Base-by-base conservation (phyloP, 768 basidiomycete genomes). In the Cubamyces sp. region DNA sequence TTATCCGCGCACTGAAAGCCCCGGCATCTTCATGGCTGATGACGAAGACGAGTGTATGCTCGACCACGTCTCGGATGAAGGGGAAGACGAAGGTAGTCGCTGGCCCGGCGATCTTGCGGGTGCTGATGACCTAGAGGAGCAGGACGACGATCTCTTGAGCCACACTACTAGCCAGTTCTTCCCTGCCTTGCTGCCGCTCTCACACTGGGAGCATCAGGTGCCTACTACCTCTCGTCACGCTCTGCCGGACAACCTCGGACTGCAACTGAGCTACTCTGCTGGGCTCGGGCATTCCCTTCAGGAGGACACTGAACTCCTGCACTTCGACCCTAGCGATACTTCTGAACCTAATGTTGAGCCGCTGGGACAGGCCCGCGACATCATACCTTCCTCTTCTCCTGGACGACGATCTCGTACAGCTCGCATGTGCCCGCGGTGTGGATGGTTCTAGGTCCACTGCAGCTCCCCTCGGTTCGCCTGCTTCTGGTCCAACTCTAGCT, bases 371-470 rank as follows among this genome's bases (percentile, higher is more conserved):
- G 26, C 30, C 54, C 16, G 23, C 40, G 19, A 52, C 55, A 46
- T 56, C 42, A 49, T 34, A 48, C 37, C n/a, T 54, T 12, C 62
- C 55, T 16, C 9, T 63, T 53, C 43, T 39, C 40, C 5, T 57
- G 14, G 56, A 47, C 56, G 62, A 57, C 62, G 62, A 63, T 63
- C 61, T 23, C 34, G 37, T 18, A 15, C 49, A 63, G 53, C 61
- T 23, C 34, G 37, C 23, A 15, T 54, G 28, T 51, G 54, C 37
- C 54, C 34, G 34, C 9, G 6, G 34, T 34, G 34, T 43, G 45
- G 60, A 53, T 19, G 47, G 54, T 37, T 56, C 54, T 51, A 42
- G 48, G 40, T 12, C 52, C 16, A 23, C 37, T 26, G 40, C 40
- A 43, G 23, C 60, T 26, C 26, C 40, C 45, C 48, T 45, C 50